These are phyloP conservation scores for Trichoderma harzianum DNA, from an alignment of 2,329 filamentous ascomycete genomes.

Conservation along the genomic window DNA sequence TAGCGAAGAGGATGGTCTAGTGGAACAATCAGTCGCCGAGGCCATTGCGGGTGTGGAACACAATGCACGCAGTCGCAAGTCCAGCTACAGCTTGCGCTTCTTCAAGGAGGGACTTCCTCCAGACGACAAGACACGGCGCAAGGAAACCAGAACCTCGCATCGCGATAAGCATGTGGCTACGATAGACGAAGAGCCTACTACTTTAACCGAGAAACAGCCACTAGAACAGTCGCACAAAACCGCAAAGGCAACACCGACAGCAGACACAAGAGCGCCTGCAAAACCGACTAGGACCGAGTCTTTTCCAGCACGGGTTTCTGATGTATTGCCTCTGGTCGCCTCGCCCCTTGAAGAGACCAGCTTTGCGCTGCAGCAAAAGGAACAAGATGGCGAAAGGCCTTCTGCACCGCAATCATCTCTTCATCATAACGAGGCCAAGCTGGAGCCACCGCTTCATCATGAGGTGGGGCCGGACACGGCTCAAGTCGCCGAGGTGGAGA, in stretches of 20 bases:
- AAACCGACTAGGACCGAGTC: conserved; percentile 1
- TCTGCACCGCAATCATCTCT: conserved; percentile 18
- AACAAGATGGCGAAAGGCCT: neutral
- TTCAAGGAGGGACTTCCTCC: conserved; percentile 63
- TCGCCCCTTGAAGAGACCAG: neutral
- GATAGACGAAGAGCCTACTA: conserved; percentile 30
- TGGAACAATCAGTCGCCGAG: conserved; percentile 63
- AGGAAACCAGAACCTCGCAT: conserved; percentile 39
- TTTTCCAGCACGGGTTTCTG: neutral
- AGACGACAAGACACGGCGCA: conserved; percentile 55
- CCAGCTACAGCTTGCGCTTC: conserved; percentile 63
- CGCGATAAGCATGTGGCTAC: conserved; percentile 43
- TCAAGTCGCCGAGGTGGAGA: conserved; percentile 28
- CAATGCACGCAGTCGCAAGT: conserved; percentile 63
- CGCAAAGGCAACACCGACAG: neutral
- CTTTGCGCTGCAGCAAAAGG: neutral
- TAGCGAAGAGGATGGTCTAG: conserved; percentile 52
- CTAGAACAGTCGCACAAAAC: neutral
- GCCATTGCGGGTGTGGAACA: conserved; percentile 59
- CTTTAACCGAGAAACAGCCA: neutral
- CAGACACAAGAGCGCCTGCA: neutral
- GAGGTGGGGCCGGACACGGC: conserved; percentile 28
- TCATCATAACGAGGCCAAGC: conserved; percentile 24
- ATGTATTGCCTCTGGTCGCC: neutral
- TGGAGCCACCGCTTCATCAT: conserved; percentile 16